These are phyloP conservation scores for Eurotiales sp. DNA, from an alignment of 2,329 filamentous ascomycete genomes.

Conservation along the genomic window DNA sequence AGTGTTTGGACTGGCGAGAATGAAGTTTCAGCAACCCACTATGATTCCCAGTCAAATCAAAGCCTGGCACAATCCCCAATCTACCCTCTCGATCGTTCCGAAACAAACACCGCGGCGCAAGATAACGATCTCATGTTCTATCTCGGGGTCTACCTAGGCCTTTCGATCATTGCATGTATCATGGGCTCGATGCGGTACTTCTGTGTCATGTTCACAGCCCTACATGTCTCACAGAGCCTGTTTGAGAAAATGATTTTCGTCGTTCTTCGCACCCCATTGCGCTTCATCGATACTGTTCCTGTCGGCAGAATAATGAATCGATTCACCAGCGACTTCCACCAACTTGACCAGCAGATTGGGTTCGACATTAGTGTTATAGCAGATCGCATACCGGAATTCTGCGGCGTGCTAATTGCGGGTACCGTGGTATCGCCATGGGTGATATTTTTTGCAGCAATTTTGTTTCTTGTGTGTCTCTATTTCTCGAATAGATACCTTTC, in stretches of 20 bases:
- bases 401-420: constrained; percentile 64
- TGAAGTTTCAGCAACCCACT: constrained; percentile 2
- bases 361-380: constrained; percentile 60
- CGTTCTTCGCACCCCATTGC: constrained; percentile 66
- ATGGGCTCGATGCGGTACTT: constrained; percentile 61
- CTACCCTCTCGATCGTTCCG: neutral
- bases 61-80: neutral
- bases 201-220: constrained; percentile 61
- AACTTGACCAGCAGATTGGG: constrained; percentile 65
- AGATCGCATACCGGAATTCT: constrained; percentile 57
- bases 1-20: constrained; percentile 43
- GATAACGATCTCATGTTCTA: constrained; percentile 60
- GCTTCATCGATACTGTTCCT: constrained; percentile 77
- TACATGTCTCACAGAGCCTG: constrained; percentile 63
- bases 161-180: constrained; percentile 56
- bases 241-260: constrained; percentile 65
- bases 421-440: constrained; percentile 65
- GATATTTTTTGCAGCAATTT: constrained; percentile 56
- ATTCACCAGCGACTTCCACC: constrained; percentile 72
- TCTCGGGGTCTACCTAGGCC: constrained; percentile 61
- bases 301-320: constrained; percentile 73
- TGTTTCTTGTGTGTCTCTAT: constrained; percentile 56
- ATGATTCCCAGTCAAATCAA: neutral
- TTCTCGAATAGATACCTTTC: constrained; percentile 61
- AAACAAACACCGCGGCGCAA: neutral